These are phyloP conservation scores for Aspergillus neotritici DNA, from an alignment of 2,329 filamentous ascomycete species.

Conservation along the genomic window DNA sequence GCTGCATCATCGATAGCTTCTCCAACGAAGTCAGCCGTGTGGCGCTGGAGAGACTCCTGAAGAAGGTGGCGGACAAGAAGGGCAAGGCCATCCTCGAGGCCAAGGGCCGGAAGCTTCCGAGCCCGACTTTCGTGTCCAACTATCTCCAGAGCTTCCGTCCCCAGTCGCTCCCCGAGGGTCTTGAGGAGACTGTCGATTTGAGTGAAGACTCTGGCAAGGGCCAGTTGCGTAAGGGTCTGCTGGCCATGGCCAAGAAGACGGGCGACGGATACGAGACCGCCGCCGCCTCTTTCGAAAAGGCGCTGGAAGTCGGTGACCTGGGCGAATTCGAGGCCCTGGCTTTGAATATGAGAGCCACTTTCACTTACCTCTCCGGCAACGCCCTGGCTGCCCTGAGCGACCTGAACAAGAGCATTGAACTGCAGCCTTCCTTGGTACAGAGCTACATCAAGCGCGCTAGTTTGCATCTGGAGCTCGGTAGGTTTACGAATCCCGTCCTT, in stretches of 20 bases:
- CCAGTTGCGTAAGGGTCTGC: slow-evolving; percentile 76
- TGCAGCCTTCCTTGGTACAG: slow-evolving; percentile 82
- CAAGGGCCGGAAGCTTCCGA: slow-evolving; percentile 81
- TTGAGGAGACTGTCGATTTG: slow-evolving; percentile 77
- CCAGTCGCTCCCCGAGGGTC: slow-evolving; percentile 69
- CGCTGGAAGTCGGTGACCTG: slow-evolving; percentile 73
- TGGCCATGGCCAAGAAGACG: slow-evolving; percentile 77
- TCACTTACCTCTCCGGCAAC: slow-evolving; percentile 86
- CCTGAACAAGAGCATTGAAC: slow-evolving; percentile 85
- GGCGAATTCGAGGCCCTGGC: slow-evolving; percentile 82
- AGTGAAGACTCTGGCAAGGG: slow-evolving; percentile 73
- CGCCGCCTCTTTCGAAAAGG: slow-evolving; percentile 76
- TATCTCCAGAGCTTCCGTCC: slow-evolving; percentile 97
- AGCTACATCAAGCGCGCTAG: slow-evolving; percentile 98
- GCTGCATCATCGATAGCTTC: slow-evolving; percentile 98
- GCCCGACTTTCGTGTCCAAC: slow-evolving; percentile 94
- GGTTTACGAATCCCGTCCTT: slow-evolving; percentile 18
- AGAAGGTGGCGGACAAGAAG: slow-evolving; percentile 94
- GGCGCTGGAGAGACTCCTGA: slow-evolving; percentile 85
- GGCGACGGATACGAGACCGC: slow-evolving; percentile 89
- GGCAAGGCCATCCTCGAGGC: slow-evolving; percentile 78
- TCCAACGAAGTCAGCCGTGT: slow-evolving; percentile 83
- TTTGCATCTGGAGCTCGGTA: slow-evolving; percentile 91
- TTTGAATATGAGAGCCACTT: slow-evolving; percentile 94
- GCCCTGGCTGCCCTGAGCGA: slow-evolving; percentile 76